phyloP scores from a whole-genome alignment of 2,329 filamentous ascomycete genomes.

The Chrysoporthe puriensis region DNA sequence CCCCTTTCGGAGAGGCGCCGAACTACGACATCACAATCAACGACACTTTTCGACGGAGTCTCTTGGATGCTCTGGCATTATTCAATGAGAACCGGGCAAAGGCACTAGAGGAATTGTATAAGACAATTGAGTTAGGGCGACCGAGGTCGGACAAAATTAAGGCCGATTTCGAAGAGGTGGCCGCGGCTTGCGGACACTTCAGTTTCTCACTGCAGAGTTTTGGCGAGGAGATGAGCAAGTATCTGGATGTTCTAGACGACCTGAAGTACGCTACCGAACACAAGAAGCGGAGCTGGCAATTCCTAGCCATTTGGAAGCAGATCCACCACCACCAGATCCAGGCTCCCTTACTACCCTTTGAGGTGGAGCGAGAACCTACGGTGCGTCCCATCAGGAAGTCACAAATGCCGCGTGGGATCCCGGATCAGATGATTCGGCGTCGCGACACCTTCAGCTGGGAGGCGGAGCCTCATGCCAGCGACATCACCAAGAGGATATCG shows the following conservation, averaged over 20 bases:
- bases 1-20: slow-evolving; percentile 75
- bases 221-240: slow-evolving; percentile 83
- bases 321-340: slow-evolving; percentile 27
- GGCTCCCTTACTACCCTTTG: slow-evolving; percentile 36
- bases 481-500: slow-evolving; percentile 48
- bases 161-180: slow-evolving; percentile 95
- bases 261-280: slow-evolving; percentile 72
- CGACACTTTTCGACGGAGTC: slow-evolving; percentile 77
- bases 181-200: slow-evolving; percentile 96
- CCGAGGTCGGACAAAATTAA: slow-evolving; percentile 74
- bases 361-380: slow-evolving; percentile 48
- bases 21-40: slow-evolving; percentile 74
- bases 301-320: slow-evolving; percentile 76
- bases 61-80: slow-evolving; percentile 77
- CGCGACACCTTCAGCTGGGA: slow-evolving; percentile 61
- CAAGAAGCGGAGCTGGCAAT: slow-evolving; percentile 73
- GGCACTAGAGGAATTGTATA: slow-evolving; percentile 80
- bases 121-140: slow-evolving; percentile 72
- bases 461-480: slow-evolving; percentile 52
- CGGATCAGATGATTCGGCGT: slow-evolving; percentile 55
- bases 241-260: slow-evolving; percentile 83
- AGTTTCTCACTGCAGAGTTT: slow-evolving; percentile 90
- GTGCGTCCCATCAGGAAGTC: slow-evolving; percentile 56
- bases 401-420: slow-evolving; percentile 59
- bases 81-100: slow-evolving; percentile 77